Conservation (phyloP, 1,139 yeast genomes). For the Williopsis jadinii region DNA sequence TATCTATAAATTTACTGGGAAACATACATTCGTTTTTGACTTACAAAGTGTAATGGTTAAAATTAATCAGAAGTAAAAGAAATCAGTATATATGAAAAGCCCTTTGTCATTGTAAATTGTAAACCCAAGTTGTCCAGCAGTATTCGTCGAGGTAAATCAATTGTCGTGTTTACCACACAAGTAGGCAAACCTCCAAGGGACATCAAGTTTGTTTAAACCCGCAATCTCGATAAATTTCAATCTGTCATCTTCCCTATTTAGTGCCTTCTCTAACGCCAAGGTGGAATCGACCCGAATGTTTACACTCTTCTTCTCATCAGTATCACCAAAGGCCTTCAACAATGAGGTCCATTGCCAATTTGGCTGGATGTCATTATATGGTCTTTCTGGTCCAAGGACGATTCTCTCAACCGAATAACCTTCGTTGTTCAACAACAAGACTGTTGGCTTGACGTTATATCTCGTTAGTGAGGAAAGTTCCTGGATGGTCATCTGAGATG, state of each 20-base stretch:
- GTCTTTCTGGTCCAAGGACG: conserved; percentile 67
- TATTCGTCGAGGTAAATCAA: neutral
- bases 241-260: conserved; percentile 27
- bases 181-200: conserved; percentile 45
- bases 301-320: conserved; percentile 24
- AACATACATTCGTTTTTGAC: too few species aligned
- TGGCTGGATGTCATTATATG: conserved; percentile 75
- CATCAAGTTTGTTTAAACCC: conserved; percentile 50
- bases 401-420: conserved; percentile 88
- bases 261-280: conserved; percentile 31
- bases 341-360: conserved; percentile 71
- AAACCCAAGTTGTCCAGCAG: too few species aligned
- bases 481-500: conserved; percentile 86
- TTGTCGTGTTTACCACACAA: conserved; percentile 6
- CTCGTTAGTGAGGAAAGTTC: conserved; percentile 68
- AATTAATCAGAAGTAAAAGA: too few species aligned
- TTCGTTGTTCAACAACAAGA: conserved; percentile 68
- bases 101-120: too few species aligned
- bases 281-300: conserved; percentile 28
- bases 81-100: too few species aligned
- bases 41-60: too few species aligned
- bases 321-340: conserved; percentile 64
- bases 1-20: too few species aligned
- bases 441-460: conserved; percentile 50
- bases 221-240: conserved; percentile 49